A percentile compares a stretch with the other conserved stretches of the same genome.
Evolutionary conservation across 192 early-diverging fungal genomes (phyloP).

Genomic region (Coemansia sp.): DNA sequence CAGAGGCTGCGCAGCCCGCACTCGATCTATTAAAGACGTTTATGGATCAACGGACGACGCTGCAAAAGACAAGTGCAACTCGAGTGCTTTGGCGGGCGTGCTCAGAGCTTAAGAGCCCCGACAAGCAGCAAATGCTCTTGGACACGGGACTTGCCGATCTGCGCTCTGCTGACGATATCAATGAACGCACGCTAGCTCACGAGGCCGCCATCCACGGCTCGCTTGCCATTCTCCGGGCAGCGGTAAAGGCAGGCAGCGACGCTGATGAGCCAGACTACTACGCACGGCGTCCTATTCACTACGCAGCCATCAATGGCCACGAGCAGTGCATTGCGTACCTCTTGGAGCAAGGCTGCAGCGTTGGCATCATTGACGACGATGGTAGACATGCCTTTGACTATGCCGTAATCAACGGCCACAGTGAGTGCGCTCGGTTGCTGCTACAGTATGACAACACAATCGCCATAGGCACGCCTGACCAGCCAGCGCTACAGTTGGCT

Average conservation of each 20-base stretch:
- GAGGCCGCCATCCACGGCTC: conserved; percentile 84
- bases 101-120: conserved; percentile 41
- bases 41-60: conserved; percentile 46
- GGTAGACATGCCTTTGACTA: conserved; percentile 87
- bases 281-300: conserved; percentile 87
- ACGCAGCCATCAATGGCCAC: conserved; percentile 91
- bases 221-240: conserved; percentile 65
- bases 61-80: conserved; percentile 32
- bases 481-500: conserved; percentile 79
- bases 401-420: conserved; percentile 82
- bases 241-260: conserved; percentile 41
- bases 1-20: conserved; percentile 10
- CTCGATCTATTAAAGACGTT: conserved; percentile 18
- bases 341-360: conserved; percentile 56
- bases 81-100: conserved; percentile 54
- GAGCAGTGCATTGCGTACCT: conserved; percentile 66
- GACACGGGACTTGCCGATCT: conserved; percentile 70
- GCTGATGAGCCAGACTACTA: conserved; percentile 80
- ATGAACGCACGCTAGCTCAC: conserved; percentile 85
- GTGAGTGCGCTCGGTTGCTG: conserved; percentile 71
- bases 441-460: conserved; percentile 68
- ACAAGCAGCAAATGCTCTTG: conserved; percentile 61
- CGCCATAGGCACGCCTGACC: conserved; percentile 49
- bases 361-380: conserved; percentile 79
- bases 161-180: conserved; percentile 91